Evolutionary conservation across 2,329 filamentous ascomycete genomes (phyloP).

Genomic region (Pseudogymnoascus sp.): DNA sequence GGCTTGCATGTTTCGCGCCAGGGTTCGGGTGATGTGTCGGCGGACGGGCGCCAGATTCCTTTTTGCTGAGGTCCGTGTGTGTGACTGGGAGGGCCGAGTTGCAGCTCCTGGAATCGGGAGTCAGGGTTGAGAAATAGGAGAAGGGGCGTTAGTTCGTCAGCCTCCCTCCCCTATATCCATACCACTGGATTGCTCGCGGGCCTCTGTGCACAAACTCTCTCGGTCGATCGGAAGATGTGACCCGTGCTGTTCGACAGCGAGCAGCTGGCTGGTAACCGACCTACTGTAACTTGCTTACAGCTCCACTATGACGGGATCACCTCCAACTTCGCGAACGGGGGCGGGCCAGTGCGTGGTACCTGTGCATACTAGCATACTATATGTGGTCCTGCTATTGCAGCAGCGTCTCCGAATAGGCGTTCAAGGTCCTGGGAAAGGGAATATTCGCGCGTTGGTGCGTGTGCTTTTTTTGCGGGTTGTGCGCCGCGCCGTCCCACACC

Average conservation of each 20-base stretch:
- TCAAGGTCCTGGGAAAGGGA: not conserved
- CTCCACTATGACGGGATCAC: slow-evolving; percentile 4
- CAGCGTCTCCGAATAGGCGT: not conserved
- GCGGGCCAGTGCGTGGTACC: slow-evolving; percentile 4
- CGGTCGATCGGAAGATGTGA: not conserved
- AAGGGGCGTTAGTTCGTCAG: not conserved
- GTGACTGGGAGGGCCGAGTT: not conserved
- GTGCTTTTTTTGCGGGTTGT: not conserved
- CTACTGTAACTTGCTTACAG: not conserved
- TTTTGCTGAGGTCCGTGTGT: not conserved
- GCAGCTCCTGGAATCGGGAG: not conserved
- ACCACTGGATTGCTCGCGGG: not conserved
- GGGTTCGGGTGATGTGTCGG: not conserved
- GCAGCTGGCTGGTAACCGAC: not conserved
- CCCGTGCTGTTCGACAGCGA: not conserved
- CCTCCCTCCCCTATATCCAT: not conserved
- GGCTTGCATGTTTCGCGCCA: slow-evolving; percentile 2
- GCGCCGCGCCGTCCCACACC: not conserved
- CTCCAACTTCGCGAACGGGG: not conserved
- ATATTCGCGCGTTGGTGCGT: slow-evolving; percentile 4
- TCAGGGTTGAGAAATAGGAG: not conserved
- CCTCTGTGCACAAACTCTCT: not conserved
- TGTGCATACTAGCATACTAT: not conserved
- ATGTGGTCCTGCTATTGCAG: slow-evolving; percentile 1
- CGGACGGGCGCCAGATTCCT: not conserved